These are phyloP conservation scores for Bipolaris sorokiniana DNA, from an alignment of 2,329 filamentous ascomycete species.

Conservation along the genomic window DNA sequence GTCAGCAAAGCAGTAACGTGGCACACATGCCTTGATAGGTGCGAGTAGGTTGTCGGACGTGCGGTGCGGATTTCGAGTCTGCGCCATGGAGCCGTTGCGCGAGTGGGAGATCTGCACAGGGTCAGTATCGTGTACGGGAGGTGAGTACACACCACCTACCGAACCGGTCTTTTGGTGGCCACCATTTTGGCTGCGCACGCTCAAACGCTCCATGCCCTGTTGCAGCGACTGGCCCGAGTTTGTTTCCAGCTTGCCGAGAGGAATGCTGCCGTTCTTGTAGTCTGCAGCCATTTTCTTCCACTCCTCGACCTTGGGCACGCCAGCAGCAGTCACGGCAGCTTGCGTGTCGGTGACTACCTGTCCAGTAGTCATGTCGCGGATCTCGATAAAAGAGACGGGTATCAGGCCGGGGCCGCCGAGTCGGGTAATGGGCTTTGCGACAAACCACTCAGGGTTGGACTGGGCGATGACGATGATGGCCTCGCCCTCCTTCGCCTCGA, in stretches of 20 bases:
- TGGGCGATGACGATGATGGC: slow-evolving; percentile 98
- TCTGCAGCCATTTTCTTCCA: slow-evolving; percentile 99
- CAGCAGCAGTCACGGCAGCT: slow-evolving; percentile 84
- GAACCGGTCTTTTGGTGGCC: slow-evolving; percentile 35
- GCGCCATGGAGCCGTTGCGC: slow-evolving; percentile 46
- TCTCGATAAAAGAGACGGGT: slow-evolving; percentile 95
- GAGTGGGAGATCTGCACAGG: slow-evolving; percentile 38
- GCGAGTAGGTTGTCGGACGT: slow-evolving; percentile 63
- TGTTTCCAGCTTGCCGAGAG: slow-evolving; percentile 83
- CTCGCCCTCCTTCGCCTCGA: slow-evolving; percentile 93
- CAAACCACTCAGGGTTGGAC: slow-evolving; percentile 98
- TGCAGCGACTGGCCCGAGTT: slow-evolving; percentile 57
- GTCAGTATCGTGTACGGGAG: slow-evolving; percentile 16
- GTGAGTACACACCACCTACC: slow-evolving; percentile 31
- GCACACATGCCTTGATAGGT: slow-evolving; percentile 83
- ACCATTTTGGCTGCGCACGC: slow-evolving; percentile 57
- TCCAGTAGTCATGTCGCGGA: slow-evolving; percentile 90
- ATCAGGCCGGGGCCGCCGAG: slow-evolving; percentile 95
- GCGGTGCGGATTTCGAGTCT: slow-evolving; percentile 48
- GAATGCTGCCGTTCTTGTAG: slow-evolving; percentile 99
- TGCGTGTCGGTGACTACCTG: slow-evolving; percentile 80
- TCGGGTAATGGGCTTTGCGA: slow-evolving; percentile 97
- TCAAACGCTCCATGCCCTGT: slow-evolving; percentile 76
- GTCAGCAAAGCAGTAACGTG: slow-evolving; percentile 92
- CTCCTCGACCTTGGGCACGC: slow-evolving; percentile 93